phyloP scores from a whole-genome alignment of 2,329 filamentous ascomycete species.

The Pezicula radicicola region DNA sequence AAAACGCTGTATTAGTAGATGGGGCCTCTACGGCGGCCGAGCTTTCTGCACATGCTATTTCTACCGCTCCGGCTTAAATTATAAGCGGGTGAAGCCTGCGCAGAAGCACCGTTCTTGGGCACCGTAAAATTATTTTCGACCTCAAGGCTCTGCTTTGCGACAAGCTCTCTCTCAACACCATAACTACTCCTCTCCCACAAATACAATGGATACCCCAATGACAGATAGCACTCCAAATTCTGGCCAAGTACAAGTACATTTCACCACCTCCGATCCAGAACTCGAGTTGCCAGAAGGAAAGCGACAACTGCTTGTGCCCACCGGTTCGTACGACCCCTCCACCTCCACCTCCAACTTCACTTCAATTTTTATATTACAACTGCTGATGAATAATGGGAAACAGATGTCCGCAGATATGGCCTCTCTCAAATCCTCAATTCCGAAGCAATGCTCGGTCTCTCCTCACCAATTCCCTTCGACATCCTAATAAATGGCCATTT shows the following conservation, averaged over 20 bases:
- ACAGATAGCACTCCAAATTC: constrained; percentile 12
- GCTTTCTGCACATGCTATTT: too few species aligned
- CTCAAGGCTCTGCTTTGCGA: constrained; percentile 1
- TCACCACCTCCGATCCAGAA: constrained; percentile 61
- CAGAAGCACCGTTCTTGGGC: too few species aligned
- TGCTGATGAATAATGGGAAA: constrained; percentile 4
- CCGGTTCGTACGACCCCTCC: constrained; percentile 37
- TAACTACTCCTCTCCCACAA: neutral
- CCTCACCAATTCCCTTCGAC: constrained; percentile 75
- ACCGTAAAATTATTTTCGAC: constrained; percentile 1
- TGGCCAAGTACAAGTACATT: constrained; percentile 63
- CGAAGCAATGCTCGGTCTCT: constrained; percentile 65
- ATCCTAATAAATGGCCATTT: constrained; percentile 95
- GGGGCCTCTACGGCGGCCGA: too few species aligned
- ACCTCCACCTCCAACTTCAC: neutral
- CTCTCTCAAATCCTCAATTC: constrained; percentile 70
- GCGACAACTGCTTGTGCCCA: constrained; percentile 59
- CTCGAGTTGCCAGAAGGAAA: constrained; percentile 61
- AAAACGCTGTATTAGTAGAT: too few species aligned
- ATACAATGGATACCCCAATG: constrained; percentile 15
- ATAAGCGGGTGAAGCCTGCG: too few species aligned
- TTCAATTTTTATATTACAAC: neutral
- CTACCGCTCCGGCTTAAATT: too few species aligned
- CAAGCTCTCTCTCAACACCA: neutral
- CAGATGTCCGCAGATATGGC: constrained; percentile 68